Base-by-base conservation (phyloP, 495 filamentous ascomycete genomes). In the Penicillium maclennaniae region DNA sequence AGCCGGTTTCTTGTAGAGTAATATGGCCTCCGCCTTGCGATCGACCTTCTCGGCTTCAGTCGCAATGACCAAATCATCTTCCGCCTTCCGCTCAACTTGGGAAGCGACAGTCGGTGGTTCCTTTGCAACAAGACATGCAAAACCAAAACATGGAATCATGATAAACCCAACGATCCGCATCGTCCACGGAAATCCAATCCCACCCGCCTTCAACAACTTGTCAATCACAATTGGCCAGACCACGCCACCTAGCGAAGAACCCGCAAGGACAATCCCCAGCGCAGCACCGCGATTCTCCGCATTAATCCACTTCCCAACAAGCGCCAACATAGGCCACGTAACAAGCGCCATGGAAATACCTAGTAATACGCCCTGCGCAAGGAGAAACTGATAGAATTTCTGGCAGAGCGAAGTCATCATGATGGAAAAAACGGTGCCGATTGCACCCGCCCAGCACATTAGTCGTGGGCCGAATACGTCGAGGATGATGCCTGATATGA, bases 401-500 rank as follows among this genome's bases (percentile, higher is more conserved):
- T 62, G 66, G 61, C 82, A 85, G 1, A 87, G 61, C 17, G 76
- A 81, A 0, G 65, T 71, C 77, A 86, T 80, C 77, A 88, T 82
- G 0, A 81, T 28, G 0, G 71, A 53, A 26, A 81, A 67, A 1
- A 81, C 60, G 7, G 59, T 64, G 7, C 68, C 66, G 1, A 69
- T 26, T 6, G 65, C 55, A 2, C 72, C 69, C 1, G 53, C 2
- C 14, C 58, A 66, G 0, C 70, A 34, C 40, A 73, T 47, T 1
- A 70, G 16, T 71, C 46, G 51, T 0, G 75, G 70, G 15, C 76
- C 75, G 44, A 71, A 72, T 0, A 47, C 28, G 51, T 79, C 76
- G 10, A 76, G 56, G 20, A 77, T 42, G 3, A 59, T 48, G 8
- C 76, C 74, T 4, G 69, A 60, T 0, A 69, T 25, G 0, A 65